Evolutionary conservation across 306 rosid genomes (phyloP), one percentile per base, ranked within the genome.

Genomic region (Glycine latifolia): DNA sequence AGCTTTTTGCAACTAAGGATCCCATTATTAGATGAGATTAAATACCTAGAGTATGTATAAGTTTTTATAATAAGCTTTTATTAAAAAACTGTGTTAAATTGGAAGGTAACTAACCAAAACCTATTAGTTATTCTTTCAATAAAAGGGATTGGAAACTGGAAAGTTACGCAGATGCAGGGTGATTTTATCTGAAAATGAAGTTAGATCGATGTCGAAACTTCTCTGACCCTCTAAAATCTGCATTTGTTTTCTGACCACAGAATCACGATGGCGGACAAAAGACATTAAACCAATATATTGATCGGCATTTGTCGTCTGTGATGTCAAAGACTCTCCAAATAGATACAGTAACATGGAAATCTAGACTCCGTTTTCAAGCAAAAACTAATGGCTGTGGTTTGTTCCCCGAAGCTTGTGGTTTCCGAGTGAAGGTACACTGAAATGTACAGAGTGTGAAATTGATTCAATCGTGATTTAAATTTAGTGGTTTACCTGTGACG

Each of bases 231-330:
- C 11, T 33, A 63, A 10, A 63, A 43, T 33, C 50, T 62, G 79
- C 39, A 59, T 47, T 44, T 68, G 71, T 55, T 85, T 43, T 83
- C 55, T 10, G 53, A 60, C 71, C 85, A 77, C 65, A 75, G 62
- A 73, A 82, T 74, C 8, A 11, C 6, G 43, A 53, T 52, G 56
- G 9, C 33, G 71, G 70, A 20, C 75, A 10, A 10, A 80, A 37
- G 63, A 68, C 80, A 70, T 60, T 5, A 44, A 80, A 15, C n/a
- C 1, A 26, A 26, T 26, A 26, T 63, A 63, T 81, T 81, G 77
- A 87, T 74, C 73, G 83, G 60, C 4, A 73, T 88, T 86, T 89
- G 95, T 91, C 88, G 67, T 16, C 17, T 46, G 56, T 53, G 79
- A 17, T 89, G 84, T 75, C 73, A 60, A 73, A 79, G 49, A 74